Percentiles rank a stretch among this genome's conserved stretches.
These are phyloP conservation scores for Physaria fendleri DNA, from an alignment of 345 rosid species.

Conservation along the genomic window DNA sequence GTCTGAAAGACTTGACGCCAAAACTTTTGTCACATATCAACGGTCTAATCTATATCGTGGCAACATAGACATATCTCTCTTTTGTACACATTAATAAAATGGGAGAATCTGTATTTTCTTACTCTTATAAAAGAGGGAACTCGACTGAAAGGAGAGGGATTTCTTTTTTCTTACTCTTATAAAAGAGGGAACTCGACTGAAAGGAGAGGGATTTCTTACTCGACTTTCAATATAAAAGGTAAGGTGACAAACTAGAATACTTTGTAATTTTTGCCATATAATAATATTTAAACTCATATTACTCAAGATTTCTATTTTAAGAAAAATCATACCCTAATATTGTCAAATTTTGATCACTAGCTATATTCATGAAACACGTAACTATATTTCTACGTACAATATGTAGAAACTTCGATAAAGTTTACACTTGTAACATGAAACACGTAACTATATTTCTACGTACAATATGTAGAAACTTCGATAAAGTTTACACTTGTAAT, in stretches of 20 bases:
- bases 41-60: background rate
- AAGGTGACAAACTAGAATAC: no score
- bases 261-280: no score
- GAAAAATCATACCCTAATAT: no score
- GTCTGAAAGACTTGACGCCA: slow-evolving; percentile 10
- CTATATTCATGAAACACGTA: background rate
- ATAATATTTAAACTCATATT: no score
- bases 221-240: no score
- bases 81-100: background rate
- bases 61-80: slow-evolving; percentile 19
- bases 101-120: background rate
- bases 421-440: background rate
- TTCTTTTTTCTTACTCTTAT: no score
- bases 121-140: no score
- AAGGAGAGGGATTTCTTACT: no score
- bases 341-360: background rate
- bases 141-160: no score
- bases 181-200: no score
- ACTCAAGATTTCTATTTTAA: no score
- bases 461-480: background rate
- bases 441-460: background rate
- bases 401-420: background rate
- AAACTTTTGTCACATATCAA: background rate
- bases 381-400: background rate
- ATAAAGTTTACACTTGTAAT: background rate